Conservation (phyloP, 805 yeast species). For the Ogataea sp. region DNA sequence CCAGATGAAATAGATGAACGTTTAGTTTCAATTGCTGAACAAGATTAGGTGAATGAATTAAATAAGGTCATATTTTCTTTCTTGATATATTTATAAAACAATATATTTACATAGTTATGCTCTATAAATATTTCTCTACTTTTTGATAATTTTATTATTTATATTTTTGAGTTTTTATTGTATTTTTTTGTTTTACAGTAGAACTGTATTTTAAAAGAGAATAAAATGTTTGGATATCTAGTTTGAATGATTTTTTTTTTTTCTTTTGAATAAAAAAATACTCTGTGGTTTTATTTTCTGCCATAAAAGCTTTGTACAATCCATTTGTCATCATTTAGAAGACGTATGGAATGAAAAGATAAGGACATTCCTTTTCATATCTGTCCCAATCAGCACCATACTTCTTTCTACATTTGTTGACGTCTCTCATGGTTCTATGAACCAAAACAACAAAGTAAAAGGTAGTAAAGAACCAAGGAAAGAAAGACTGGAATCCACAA, state of each 20-base stretch:
- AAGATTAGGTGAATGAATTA: conserved; percentile 69
- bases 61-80: no score
- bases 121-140: no score
- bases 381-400: conserved; percentile 93
- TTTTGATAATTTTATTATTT: no score
- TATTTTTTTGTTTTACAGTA: not conserved
- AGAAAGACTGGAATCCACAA: conserved; percentile 80
- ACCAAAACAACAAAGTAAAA: conserved; percentile 82
- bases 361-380: conserved; percentile 84
- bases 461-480: conserved; percentile 94
- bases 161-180: not conserved
- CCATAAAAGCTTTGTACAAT: not conserved
- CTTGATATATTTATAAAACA: no score
- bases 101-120: no score
- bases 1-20: conserved; percentile 93
- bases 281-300: no score
- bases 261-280: not conserved
- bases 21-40: conserved; percentile 90
- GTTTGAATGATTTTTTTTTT: not conserved
- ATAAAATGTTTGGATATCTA: no score
- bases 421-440: conserved; percentile 88
- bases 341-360: conserved; percentile 82
- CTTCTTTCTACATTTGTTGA: conserved; percentile 73
- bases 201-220: not conserved
- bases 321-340: conserved; percentile 29